Percentiles rank a stretch among this genome's conserved stretches.
Evolutionary conservation across 306 rosid species (phyloP).

Genomic region (Urtica urens): DNA sequence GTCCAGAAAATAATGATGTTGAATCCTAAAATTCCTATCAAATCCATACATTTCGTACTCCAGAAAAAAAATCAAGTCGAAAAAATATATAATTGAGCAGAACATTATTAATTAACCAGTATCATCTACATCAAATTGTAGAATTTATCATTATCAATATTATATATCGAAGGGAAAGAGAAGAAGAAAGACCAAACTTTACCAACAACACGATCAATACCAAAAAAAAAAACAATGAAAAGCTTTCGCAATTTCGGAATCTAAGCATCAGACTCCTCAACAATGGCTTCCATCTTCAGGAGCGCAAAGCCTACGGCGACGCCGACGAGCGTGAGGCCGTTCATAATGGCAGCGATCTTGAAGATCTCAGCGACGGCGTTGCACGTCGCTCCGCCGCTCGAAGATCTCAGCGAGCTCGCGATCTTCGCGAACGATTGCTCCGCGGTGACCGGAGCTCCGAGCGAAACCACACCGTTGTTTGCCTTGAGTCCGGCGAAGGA

Average conservation of each 20-base stretch:
- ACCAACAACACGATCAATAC: background rate
- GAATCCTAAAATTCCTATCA: too few species aligned
- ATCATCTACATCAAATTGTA: background rate
- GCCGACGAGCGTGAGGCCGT: slow-evolving; percentile 59
- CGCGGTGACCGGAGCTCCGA: slow-evolving; percentile 38
- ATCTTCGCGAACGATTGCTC: slow-evolving; percentile 57
- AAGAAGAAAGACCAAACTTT: background rate
- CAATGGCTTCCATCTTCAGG: slow-evolving; percentile 61
- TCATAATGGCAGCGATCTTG: slow-evolving; percentile 60
- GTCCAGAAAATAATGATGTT: too few species aligned
- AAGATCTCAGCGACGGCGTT: slow-evolving; percentile 70
- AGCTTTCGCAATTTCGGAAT: background rate
- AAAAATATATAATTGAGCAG: too few species aligned
- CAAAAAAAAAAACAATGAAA: background rate
- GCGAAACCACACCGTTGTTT: slow-evolving; percentile 38
- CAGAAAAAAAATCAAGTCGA: too few species aligned
- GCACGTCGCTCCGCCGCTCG: slow-evolving; percentile 44
- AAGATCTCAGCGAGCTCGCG: slow-evolving; percentile 43
- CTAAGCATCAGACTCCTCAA: slow-evolving; percentile 57
- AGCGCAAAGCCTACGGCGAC: slow-evolving; percentile 86
- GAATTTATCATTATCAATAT: background rate
- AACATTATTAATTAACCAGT: background rate
- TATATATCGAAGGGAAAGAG: background rate
- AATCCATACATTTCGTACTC: too few species aligned
- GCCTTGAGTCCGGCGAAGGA: slow-evolving; percentile 57